Evolutionary conservation across 1,284 basidiomycete species (phyloP).

Genomic region (Cutaneotrichosporon cutaneum): DNA sequence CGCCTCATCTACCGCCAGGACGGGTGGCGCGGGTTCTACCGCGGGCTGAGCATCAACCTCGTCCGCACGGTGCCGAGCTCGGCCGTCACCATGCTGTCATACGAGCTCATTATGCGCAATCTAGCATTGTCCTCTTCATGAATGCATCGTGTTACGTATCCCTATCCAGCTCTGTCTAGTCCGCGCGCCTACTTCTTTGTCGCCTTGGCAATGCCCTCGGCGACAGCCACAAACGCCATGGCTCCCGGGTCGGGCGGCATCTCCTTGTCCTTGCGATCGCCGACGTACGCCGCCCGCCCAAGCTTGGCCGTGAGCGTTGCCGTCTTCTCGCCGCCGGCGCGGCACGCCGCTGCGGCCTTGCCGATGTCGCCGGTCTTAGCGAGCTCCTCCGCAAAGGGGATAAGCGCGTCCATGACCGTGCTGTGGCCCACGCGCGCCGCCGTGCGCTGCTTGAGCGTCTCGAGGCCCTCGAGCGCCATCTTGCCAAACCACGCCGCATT

Average conservation of each 20-base stretch:
- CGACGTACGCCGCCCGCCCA: constrained; percentile 55
- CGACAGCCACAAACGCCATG: constrained; percentile 48
- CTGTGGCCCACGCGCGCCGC: constrained; percentile 54
- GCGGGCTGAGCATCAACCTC: constrained; percentile 85
- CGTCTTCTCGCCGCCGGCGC: constrained; percentile 52
- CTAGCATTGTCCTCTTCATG: constrained; percentile 25
- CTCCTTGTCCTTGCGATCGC: constrained; percentile 39
- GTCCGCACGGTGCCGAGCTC: constrained; percentile 89
- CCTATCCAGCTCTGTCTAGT: not conserved
- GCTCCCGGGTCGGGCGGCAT: constrained; percentile 52
- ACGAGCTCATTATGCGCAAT: constrained; percentile 56
- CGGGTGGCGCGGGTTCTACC: constrained; percentile 83
- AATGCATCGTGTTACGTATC: constrained; percentile 9
- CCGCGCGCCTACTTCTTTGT: not conserved
- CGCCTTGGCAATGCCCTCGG: constrained; percentile 39
- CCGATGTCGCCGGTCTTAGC: constrained; percentile 39
- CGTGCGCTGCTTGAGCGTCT: constrained; percentile 52
- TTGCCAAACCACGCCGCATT: constrained; percentile 12
- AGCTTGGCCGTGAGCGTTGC: constrained; percentile 52
- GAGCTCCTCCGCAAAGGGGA: constrained; percentile 53
- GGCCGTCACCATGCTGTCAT: constrained; percentile 89
- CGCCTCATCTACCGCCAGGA: constrained; percentile 71
- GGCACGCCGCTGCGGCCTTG: constrained; percentile 45
- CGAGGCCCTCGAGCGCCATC: constrained; percentile 37
- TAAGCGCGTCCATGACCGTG: constrained; percentile 56